These are phyloP conservation scores for Pleurotus cornucopiae DNA, from an alignment of 768 basidiomycete genomes.

Conservation along the genomic window DNA sequence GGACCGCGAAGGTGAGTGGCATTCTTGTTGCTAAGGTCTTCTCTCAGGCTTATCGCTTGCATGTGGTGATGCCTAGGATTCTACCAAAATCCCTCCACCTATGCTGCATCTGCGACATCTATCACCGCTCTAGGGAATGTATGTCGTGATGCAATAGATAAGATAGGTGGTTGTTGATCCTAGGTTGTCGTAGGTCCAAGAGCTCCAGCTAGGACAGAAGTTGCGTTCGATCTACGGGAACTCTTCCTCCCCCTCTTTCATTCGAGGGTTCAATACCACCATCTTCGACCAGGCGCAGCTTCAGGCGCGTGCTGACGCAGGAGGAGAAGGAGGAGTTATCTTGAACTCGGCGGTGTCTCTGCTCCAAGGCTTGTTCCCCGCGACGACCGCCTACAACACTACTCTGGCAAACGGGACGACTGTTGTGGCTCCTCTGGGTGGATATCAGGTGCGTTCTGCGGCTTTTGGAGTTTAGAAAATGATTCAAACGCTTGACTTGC, in stretches of 20 bases:
- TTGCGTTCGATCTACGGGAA: slow-evolving; percentile 54
- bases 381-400: slow-evolving; percentile 37
- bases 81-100: slow-evolving; percentile 58
- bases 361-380: slow-evolving; percentile 66
- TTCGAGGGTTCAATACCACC: slow-evolving; percentile 35
- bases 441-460: slow-evolving; percentile 46
- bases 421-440: slow-evolving; percentile 53
- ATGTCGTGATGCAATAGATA: slow-evolving; percentile 12
- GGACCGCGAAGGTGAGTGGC: slow-evolving; percentile 41
- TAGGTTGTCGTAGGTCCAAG: slow-evolving; percentile 39
- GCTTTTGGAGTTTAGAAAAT: too few species aligned
- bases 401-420: slow-evolving; percentile 65
- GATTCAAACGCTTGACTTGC: too few species aligned
- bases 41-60: not conserved
- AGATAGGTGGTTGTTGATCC: not conserved
- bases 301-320: slow-evolving; percentile 58
- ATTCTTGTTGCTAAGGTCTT: not conserved
- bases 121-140: slow-evolving; percentile 71
- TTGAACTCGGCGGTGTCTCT: slow-evolving; percentile 63
- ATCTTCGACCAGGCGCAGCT: slow-evolving; percentile 34
- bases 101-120: slow-evolving; percentile 50
- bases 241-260: slow-evolving; percentile 46
- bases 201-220: slow-evolving; percentile 49
- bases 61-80: slow-evolving; percentile 36
- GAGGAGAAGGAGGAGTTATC: slow-evolving; percentile 66